A percentile compares a stretch with the other conserved stretches of the same genome.
phyloP scores from a whole-genome alignment of 1,139 yeast species.

The Sugiyamaella xylanicola region DNA sequence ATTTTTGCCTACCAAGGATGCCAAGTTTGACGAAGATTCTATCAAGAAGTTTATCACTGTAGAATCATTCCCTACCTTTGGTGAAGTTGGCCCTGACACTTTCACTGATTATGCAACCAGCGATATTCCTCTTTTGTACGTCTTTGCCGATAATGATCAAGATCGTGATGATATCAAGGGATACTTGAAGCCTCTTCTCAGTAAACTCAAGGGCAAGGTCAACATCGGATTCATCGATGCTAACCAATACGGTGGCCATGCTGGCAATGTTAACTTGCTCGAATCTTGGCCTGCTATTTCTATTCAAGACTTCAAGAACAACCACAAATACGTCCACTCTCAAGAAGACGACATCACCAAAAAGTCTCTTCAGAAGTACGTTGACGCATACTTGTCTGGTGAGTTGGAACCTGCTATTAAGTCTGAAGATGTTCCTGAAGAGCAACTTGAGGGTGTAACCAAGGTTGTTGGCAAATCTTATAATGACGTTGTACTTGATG shows the following conservation, averaged over 20 bases:
- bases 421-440: slow-evolving; percentile 85
- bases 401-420: slow-evolving; percentile 72
- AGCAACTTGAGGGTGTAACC: slow-evolving; percentile 70
- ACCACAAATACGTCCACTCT: slow-evolving; percentile 68
- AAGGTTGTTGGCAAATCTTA: slow-evolving; percentile 86
- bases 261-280: slow-evolving; percentile 82
- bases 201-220: slow-evolving; percentile 73
- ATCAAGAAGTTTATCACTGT: slow-evolving; percentile 60
- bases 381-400: slow-evolving; percentile 65
- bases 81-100: slow-evolving; percentile 84
- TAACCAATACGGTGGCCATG: slow-evolving; percentile 78
- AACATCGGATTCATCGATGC: slow-evolving; percentile 92
- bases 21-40: slow-evolving; percentile 39
- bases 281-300: slow-evolving; percentile 89
- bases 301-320: slow-evolving; percentile 68
- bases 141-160: slow-evolving; percentile 73
- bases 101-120: slow-evolving; percentile 74
- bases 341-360: slow-evolving; percentile 50
- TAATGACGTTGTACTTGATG: slow-evolving; percentile 66
- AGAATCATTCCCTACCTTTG: slow-evolving; percentile 84
- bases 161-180: slow-evolving; percentile 61
- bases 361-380: slow-evolving; percentile 58
- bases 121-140: slow-evolving; percentile 79
- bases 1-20: slow-evolving; percentile 39
- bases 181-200: slow-evolving; percentile 63